Percentiles rank a stretch among this genome's conserved stretches.
Conservation (phyloP, 768 basidiomycete genomes). For the Trametes sanguinea region DNA sequence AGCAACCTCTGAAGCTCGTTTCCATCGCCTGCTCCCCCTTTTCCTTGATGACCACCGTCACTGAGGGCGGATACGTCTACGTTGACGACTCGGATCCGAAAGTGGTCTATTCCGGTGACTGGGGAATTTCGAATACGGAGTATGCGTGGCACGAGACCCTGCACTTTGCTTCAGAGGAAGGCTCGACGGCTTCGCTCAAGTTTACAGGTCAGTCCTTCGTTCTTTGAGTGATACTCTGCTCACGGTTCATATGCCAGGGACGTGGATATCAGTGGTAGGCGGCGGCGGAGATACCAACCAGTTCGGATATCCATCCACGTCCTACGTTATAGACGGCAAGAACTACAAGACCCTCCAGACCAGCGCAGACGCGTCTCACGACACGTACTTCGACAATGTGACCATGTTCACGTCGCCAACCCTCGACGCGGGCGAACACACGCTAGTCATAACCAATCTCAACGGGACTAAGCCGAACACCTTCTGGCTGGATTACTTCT, state of each 20-base stretch:
- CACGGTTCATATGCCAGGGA: neutral
- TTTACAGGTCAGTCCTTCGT: neutral
- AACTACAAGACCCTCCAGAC: neutral
- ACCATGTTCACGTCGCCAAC: neutral
- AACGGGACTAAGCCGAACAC: constrained; percentile 10
- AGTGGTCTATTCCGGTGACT: neutral
- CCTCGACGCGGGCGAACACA: neutral
- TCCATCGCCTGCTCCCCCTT: neutral
- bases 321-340: neutral
- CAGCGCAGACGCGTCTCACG: neutral
- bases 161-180: neutral
- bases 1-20: too few species aligned
- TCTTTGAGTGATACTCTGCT: neutral
- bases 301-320: neutral
- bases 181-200: neutral
- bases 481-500: constrained; percentile 11
- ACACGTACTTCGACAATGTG: constrained; percentile 2
- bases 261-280: neutral
- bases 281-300: neutral
- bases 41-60: neutral
- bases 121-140: neutral
- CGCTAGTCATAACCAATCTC: constrained; percentile 11
- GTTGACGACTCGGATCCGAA: neutral
- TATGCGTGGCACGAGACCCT: neutral
- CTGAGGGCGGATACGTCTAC: neutral